Percentiles rank a stretch among this genome's conserved stretches.
These are phyloP conservation scores for Capronia coronata DNA, from an alignment of 2,329 filamentous ascomycete genomes.

Conservation along the genomic window DNA sequence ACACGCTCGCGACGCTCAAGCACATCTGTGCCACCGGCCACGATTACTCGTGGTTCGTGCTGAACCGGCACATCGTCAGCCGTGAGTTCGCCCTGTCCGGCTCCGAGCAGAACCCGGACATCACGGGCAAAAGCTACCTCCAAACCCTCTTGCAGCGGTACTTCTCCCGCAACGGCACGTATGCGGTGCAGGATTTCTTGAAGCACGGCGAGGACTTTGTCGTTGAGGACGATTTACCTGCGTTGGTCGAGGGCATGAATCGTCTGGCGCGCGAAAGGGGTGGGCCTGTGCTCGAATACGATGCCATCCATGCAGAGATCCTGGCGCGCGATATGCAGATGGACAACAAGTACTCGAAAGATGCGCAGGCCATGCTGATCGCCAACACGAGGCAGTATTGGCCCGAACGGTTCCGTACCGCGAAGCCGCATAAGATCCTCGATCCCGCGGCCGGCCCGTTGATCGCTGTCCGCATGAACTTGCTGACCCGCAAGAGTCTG, in stretches of 20 bases:
- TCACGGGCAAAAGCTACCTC: constrained; percentile 53
- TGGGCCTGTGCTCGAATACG: constrained; percentile 46
- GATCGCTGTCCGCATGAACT: constrained; percentile 55
- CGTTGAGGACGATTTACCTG: constrained; percentile 50
- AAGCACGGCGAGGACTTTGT: constrained; percentile 56
- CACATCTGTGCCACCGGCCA: constrained; percentile 56
- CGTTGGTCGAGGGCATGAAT: constrained; percentile 56
- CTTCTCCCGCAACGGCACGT: constrained; percentile 48
- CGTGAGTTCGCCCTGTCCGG: constrained; percentile 57
- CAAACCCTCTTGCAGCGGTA: constrained; percentile 45
- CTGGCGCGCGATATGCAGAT: constrained; percentile 52
- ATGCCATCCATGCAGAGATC: constrained; percentile 43
- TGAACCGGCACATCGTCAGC: constrained; percentile 54
- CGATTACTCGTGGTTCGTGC: constrained; percentile 59
- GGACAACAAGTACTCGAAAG: constrained; percentile 52
- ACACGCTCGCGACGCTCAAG: constrained; percentile 53
- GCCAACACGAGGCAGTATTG: constrained; percentile 52
- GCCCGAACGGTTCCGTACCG: constrained; percentile 50
- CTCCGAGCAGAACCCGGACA: constrained; percentile 58
- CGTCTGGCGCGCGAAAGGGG: constrained; percentile 42
- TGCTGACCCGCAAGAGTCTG: constrained; percentile 56
- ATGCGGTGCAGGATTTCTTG: constrained; percentile 53
- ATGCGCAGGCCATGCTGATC: constrained; percentile 57
- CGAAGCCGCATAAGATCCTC: constrained; percentile 49
- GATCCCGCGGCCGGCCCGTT: constrained; percentile 53